Conservation (phyloP, 129 eudicot species). For the Ambrosia trifida region DNA sequence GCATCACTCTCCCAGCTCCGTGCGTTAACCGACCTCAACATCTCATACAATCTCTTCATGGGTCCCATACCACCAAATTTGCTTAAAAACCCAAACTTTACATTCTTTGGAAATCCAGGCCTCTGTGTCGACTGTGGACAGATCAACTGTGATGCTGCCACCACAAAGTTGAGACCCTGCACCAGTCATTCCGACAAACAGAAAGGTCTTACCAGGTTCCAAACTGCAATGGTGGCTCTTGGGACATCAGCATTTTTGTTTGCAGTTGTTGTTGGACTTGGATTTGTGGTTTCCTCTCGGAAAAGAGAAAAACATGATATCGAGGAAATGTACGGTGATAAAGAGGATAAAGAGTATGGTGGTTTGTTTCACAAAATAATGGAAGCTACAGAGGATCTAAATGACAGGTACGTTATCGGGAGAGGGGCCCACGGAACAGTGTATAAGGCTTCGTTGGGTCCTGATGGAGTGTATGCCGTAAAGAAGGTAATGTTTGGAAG, state of each 20-base stretch:
- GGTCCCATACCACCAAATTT: constrained; percentile 69
- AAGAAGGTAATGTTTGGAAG: constrained; percentile 61
- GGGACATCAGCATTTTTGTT: constrained; percentile 42
- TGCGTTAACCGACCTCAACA: constrained; percentile 46
- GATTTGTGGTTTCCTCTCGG: constrained; percentile 30
- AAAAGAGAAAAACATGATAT: constrained; percentile 35
- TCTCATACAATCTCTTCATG: constrained; percentile 59
- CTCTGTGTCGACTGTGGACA: constrained; percentile 58
- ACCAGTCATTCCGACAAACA: constrained; percentile 24
- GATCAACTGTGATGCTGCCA: constrained; percentile 33
- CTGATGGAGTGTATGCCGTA: constrained; percentile 53
- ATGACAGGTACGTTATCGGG: constrained; percentile 67
- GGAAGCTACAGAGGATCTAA: constrained; percentile 68
- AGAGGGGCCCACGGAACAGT: constrained; percentile 90
- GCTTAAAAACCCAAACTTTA: constrained; percentile 45
- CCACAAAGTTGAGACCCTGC: constrained; percentile 45
- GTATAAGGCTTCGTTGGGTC: constrained; percentile 63
- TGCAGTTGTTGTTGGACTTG: constrained; percentile 41
- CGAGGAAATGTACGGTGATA: constrained; percentile 32
- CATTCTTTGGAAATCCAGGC: constrained; percentile 56
- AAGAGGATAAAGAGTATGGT: constrained; percentile 47
- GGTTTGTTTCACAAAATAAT: constrained; percentile 50
- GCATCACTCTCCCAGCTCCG: constrained; percentile 40
- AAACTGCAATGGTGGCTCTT: constrained; percentile 53
- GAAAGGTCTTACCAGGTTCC: constrained; percentile 39